These are phyloP conservation scores for Solanum boliviense DNA, from an alignment of 257 asterid species.

Conservation along the genomic window DNA sequence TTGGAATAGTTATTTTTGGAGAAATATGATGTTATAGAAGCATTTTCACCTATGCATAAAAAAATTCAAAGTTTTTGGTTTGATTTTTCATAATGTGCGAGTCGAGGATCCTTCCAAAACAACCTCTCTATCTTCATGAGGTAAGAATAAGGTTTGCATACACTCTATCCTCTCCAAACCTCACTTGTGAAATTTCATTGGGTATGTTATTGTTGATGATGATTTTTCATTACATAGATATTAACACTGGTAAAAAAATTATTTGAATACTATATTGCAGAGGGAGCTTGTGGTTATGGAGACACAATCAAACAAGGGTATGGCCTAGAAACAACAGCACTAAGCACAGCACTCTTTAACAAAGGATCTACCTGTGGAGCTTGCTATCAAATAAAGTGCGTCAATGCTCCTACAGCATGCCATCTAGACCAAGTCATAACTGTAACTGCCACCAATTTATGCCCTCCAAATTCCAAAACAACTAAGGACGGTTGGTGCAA, in stretches of 20 bases:
- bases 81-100: not conserved
- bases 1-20: not conserved
- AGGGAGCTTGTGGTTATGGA: constrained; percentile 38
- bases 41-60: not conserved
- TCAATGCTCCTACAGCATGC: constrained; percentile 7
- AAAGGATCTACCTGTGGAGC: constrained; percentile 28
- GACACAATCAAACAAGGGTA: constrained; percentile 14
- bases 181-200: not conserved
- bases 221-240: not conserved
- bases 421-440: not conserved
- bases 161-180: not conserved
- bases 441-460: constrained; percentile 34
- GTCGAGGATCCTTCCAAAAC: no score
- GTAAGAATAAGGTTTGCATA: not conserved
- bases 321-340: constrained; percentile 23
- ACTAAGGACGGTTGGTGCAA: not conserved
- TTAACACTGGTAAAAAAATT: not conserved
- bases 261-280: not conserved
- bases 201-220: not conserved
- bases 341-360: constrained; percentile 33
- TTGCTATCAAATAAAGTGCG: constrained; percentile 30
- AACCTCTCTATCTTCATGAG: no score
- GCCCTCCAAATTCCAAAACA: constrained; percentile 13
- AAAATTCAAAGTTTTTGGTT: not conserved
- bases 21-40: not conserved